Percentiles rank a stretch among this genome's conserved stretches.
These are phyloP conservation scores for Sclerotinia spermophila DNA, from an alignment of 2,329 filamentous ascomycete genomes.

Conservation along the genomic window DNA sequence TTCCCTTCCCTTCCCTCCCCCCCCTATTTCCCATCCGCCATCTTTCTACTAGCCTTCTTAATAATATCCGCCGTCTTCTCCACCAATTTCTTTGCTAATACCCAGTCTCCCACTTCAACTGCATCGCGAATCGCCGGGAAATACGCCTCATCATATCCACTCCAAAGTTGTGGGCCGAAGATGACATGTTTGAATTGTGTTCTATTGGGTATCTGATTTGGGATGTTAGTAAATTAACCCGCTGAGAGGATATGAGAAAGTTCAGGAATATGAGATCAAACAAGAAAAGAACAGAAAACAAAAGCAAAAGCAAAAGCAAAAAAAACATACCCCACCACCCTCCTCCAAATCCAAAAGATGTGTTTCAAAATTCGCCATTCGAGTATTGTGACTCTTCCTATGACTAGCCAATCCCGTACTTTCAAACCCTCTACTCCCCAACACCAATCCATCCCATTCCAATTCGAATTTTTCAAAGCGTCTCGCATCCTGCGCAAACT, in stretches of 20 bases:
- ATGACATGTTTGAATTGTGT: slow-evolving; percentile 93
- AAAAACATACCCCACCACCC: slow-evolving; percentile 66
- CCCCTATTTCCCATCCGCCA: not conserved
- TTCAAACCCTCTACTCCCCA: slow-evolving; percentile 72
- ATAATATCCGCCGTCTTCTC: slow-evolving; percentile 69
- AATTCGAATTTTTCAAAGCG: slow-evolving; percentile 74
- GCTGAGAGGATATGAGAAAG: not conserved
- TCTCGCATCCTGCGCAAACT: slow-evolving; percentile 56
- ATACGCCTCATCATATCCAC: slow-evolving; percentile 60
- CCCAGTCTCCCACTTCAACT: slow-evolving; percentile 69
- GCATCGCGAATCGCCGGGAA: slow-evolving; percentile 87
- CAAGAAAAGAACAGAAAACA: not conserved
- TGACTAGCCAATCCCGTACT: slow-evolving; percentile 61
- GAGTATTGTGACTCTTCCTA: slow-evolving; percentile 73
- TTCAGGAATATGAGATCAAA: not conserved
- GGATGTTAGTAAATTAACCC: not conserved
- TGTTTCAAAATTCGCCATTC: slow-evolving; percentile 78
- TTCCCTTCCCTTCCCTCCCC: not conserved
- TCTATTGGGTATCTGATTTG: slow-evolving; percentile 69
- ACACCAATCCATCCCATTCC: slow-evolving; percentile 70
- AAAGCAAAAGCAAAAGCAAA: not conserved
- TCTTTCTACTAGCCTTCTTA: slow-evolving; percentile 48
- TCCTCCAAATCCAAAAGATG: slow-evolving; percentile 72
- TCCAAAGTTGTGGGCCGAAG: slow-evolving; percentile 79
- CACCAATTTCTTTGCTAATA: slow-evolving; percentile 61